Conservation (phyloP, 75 land plant genomes). For the Cupressus sempervirens region DNA sequence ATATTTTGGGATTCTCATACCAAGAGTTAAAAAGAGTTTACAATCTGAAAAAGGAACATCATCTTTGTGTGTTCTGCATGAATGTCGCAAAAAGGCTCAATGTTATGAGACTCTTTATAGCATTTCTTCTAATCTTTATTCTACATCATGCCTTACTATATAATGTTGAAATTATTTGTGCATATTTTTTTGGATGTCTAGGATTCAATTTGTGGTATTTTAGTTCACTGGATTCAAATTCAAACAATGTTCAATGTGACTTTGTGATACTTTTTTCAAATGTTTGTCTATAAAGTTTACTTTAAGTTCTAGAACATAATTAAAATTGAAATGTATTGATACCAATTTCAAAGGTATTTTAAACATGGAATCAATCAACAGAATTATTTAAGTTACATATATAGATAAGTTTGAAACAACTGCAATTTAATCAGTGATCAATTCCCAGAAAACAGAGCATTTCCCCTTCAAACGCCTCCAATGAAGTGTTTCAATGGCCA, state of each 20-base stretch:
- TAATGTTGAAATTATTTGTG: neutral
- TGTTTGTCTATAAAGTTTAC: neutral
- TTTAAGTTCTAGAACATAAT: neutral
- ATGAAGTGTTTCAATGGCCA: no score
- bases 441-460: no score
- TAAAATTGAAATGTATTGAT: neutral
- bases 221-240: neutral
- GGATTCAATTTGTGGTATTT: neutral
- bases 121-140: neutral
- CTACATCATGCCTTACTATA: neutral
- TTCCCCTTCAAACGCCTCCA: no score
- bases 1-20: neutral
- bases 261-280: neutral
- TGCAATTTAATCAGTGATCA: neutral
- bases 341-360: neutral
- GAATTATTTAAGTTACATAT: neutral
- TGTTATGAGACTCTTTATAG: neutral
- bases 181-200: neutral
- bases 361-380: no score
- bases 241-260: neutral
- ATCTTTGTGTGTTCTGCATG: neutral
- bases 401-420: neutral
- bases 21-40: neutral
- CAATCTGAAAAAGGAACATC: neutral
- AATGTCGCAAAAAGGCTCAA: neutral